A percentile compares a stretch with the other conserved stretches of the same genome.
phyloP scores from a whole-genome alignment of 257 asterid species.

The Rhazya stricta region DNA sequence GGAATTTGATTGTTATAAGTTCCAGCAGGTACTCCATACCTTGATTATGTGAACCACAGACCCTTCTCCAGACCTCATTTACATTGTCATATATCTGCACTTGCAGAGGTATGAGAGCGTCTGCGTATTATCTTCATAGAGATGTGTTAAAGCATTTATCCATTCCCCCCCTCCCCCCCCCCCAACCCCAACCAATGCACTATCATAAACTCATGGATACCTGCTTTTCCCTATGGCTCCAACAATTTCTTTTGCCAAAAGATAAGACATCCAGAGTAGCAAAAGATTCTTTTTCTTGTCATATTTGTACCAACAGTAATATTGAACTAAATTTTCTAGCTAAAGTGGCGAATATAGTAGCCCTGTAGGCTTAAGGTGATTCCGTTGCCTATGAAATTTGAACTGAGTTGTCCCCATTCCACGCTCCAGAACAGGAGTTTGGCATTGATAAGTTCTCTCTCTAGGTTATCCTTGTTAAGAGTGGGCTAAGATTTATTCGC shows the following conservation, averaged over 20 bases:
- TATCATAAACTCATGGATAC: neutral
- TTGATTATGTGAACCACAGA: neutral
- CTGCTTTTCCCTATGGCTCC: neutral
- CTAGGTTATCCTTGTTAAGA: neutral
- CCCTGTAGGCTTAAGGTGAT: neutral
- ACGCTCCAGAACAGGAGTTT: neutral
- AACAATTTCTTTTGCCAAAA: neutral
- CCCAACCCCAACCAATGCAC: too few species aligned
- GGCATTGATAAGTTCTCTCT: neutral
- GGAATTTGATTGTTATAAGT: neutral
- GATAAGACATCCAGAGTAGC: neutral
- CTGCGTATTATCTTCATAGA: neutral
- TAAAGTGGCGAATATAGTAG: neutral
- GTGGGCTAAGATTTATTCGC: neutral
- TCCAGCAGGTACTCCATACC: neutral
- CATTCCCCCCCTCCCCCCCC: too few species aligned
- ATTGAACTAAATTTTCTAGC: neutral
- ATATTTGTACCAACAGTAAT: neutral
- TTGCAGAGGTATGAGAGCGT: neutral
- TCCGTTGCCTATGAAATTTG: neutral
- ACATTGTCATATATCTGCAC: neutral
- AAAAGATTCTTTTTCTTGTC: neutral
- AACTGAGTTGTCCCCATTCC: neutral
- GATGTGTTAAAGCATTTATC: neutral
- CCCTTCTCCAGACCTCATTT: neutral